phyloP scores from a whole-genome alignment of 192 early-diverging fungal genomes.

The Backusella macrospora region DNA sequence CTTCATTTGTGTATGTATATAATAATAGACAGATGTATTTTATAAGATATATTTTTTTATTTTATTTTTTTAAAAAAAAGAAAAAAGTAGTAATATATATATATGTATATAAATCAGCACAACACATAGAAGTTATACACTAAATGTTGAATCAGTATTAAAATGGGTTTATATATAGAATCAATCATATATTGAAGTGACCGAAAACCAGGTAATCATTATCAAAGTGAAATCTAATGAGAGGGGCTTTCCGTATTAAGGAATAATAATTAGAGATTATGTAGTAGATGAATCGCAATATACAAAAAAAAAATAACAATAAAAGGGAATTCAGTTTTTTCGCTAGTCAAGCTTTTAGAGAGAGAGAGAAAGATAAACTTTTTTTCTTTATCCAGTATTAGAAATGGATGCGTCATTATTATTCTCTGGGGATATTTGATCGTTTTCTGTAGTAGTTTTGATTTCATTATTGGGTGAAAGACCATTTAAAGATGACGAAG shows the following conservation, averaged over 20 bases:
- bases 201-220: not conserved
- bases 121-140: no score
- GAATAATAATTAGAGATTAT: not conserved
- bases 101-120: no score
- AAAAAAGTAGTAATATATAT: not conserved
- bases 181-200: not conserved
- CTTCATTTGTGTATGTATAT: not conserved
- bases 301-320: conserved; percentile 42
- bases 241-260: not conserved
- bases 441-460: not conserved
- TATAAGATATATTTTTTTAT: no score
- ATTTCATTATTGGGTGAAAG: not conserved
- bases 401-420: not conserved
- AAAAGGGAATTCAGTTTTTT: no score
- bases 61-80: no score
- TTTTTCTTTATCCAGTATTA: not conserved
- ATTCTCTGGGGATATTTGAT: not conserved
- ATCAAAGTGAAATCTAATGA: not conserved
- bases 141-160: no score
- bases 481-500: conserved; percentile 8
- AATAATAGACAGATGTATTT: not conserved
- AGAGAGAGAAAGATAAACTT: no score
- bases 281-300: conserved; percentile 31
- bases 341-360: no score
- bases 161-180: not conserved